A percentile compares a stretch with the other conserved stretches of the same genome.
Conservation (phyloP, 2,329 filamentous ascomycete genomes). For the Fusarium papillatum region DNA sequence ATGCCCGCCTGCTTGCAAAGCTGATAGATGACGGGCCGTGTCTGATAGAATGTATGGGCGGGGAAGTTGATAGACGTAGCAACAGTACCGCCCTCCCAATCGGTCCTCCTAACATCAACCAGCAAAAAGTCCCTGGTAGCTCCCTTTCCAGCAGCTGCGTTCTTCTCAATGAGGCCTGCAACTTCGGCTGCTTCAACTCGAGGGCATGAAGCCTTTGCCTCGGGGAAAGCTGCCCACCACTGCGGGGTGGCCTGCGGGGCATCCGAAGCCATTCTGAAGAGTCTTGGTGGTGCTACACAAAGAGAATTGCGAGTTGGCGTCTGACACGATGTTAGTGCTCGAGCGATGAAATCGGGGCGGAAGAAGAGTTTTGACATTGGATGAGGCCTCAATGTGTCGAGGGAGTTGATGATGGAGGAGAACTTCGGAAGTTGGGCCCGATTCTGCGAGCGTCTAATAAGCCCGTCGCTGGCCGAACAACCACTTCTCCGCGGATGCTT, state of each 20-base stretch:
- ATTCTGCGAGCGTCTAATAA: neutral
- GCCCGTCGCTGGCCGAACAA: neutral
- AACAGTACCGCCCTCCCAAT: conserved; percentile 73
- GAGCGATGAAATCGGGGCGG: fast-evolving
- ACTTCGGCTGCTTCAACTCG: conserved; percentile 56
- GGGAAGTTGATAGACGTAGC: conserved; percentile 69
- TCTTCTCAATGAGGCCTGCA: conserved; percentile 55
- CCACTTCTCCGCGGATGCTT: neutral
- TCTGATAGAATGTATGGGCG: conserved; percentile 67
- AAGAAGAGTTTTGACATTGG: neutral
- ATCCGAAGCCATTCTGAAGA: conserved; percentile 38
- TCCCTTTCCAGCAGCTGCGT: conserved; percentile 45
- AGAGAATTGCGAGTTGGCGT: neutral
- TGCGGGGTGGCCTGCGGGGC: conserved; percentile 42
- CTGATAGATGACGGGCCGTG: conserved; percentile 60
- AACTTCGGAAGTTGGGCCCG: conserved; percentile 20
- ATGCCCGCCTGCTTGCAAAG: conserved; percentile 64
- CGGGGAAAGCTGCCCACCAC: conserved; percentile 59
- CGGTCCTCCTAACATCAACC: conserved; percentile 66
- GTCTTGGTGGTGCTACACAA: too few species aligned
- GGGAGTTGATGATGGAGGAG: conserved; percentile 5
- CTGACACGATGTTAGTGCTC: neutral
- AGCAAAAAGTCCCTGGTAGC: conserved; percentile 56
- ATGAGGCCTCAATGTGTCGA: neutral
- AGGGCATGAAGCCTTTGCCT: conserved; percentile 54